A percentile compares a stretch with the other conserved stretches of the same genome.
Conservation (phyloP, 2,329 filamentous ascomycete genomes). For the Fusarium marasasianum region DNA sequence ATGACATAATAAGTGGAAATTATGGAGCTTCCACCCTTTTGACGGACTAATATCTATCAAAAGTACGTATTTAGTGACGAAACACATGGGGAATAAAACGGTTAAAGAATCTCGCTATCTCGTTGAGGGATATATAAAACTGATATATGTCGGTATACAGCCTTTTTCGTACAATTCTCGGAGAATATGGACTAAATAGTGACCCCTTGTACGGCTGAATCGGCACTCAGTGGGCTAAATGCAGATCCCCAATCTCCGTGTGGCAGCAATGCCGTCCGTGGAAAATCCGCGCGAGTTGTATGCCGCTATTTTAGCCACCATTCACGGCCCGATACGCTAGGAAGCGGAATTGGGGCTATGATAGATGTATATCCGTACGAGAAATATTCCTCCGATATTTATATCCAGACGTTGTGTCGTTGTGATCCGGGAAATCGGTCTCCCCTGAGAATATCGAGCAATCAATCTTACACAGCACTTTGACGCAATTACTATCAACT, state of each 20-base stretch:
- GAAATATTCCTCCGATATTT: not conserved
- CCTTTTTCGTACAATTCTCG: not conserved
- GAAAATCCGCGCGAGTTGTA: not conserved
- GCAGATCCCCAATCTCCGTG: not conserved
- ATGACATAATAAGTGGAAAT: not conserved
- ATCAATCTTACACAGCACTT: too few species aligned
- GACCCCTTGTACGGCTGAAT: not conserved
- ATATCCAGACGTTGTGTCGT: not conserved
- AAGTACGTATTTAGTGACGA: not conserved
- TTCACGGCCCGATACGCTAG: not conserved
- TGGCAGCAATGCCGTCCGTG: not conserved
- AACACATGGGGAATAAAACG: not conserved
- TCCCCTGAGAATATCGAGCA: not conserved
- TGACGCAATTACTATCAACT: too few species aligned
- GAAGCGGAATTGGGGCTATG: too few species aligned
- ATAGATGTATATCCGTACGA: not conserved
- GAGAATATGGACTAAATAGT: not conserved
- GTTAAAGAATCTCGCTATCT: accelerated
- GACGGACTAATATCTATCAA: too few species aligned
- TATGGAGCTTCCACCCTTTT: not conserved
- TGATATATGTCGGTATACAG: not conserved
- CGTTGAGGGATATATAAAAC: not conserved
- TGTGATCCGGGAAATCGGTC: not conserved
- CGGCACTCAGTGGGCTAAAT: not conserved
- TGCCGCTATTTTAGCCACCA: not conserved